Evolutionary conservation across 2,329 filamentous ascomycete genomes (phyloP), one percentile per base, ranked within the genome.

Genomic region (Seiridium unicorne): DNA sequence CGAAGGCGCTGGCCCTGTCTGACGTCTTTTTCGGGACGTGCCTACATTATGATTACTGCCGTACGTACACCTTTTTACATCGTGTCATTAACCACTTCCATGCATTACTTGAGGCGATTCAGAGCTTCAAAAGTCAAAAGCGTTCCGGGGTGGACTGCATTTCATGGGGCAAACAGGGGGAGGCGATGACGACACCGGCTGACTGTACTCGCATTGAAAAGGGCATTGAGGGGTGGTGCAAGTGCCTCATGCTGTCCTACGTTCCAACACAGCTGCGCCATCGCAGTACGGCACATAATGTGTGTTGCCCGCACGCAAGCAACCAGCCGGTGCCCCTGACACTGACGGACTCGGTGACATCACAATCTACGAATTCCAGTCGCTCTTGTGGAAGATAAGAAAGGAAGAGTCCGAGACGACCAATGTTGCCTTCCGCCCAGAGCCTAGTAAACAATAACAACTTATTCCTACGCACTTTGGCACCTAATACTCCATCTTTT

Each of bases 401-500:
- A 49, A 26, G 47, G 31, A 49, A 49, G 47, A 49, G 18, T 26
- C 18, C 18, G 18, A 26, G 18, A 26, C 18, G 1, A 26, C 18
- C 47, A 49, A 32, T 49, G 18, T 49, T 32, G 18, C 10, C 34
- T 49, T 32, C 34, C 47, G 26, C 34, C 26, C 47, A 49, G n/a
- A 8, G 31, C 47, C 31, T 32, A 49, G 18, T 32, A 10, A 32
- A 49, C 18, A 9, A 32, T 31, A 49, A 32, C 47, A 49, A 49
- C 18, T 49, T 32, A 32, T 49, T 49, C 31, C 34, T 49, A 32
- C 47, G 47, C 47, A 31, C 47, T 49, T 26, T n/a, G 47, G 34
- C n/a, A 51, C 49, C 49, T 51, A 34, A 51, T 35, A 51, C 49
- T 51, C 49, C 49, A 51, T 35, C 49, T 38, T n/a, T 51, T 7